Evolutionary conservation across 768 basidiomycete species (phyloP), one percentile per base, ranked within the genome.

Genomic region (Suillus luteus): DNA sequence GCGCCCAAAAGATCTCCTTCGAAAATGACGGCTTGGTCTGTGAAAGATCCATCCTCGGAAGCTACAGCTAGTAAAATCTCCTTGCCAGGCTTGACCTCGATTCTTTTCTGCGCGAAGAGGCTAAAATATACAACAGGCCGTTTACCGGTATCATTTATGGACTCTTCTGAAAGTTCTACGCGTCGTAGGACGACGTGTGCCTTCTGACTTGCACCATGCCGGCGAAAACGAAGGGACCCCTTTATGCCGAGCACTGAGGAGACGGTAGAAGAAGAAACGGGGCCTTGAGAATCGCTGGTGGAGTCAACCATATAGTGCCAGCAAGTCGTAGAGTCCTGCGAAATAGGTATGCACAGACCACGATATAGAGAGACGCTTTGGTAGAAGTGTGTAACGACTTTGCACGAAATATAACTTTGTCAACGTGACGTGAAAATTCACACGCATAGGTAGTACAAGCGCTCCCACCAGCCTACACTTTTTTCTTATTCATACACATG

Each of bases 71-170:
- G 80, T 55, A 89, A 79, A 59, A 91, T 84, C 75, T 88, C 86
- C 74, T 88, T 88, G 63, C 89, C 89, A 14, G 88, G 85, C 70
- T 83, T 88, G 68, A 89, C 83, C 70, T 86, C 86, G 71, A 91
- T 86, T 65, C 85, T 78, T 78, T 91, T 91, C 68, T 83, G 82
- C 4, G 89, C 86, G 71, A 88, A 87, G 14, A 91, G 77, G 70
- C 81, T 84, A 71, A 88, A 91, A 72, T 82, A 84, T 44, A 83
- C 80, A 62, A 82, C 70, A 35, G 75, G 69, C 27, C 72, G 69
- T 22, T 73, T 72, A n/a, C 77, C 74, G 11, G 71, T 80, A 59
- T 80, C 80, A 60, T 81, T 81, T 61, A 69, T 73, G 11, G 82
- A 76, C 67, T 83, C 79, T 33, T 83, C 82, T 14, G 81, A 72